These are phyloP conservation scores for Danielozyma ontarioensis DNA, from an alignment of 805 yeast genomes.

Conservation along the genomic window DNA sequence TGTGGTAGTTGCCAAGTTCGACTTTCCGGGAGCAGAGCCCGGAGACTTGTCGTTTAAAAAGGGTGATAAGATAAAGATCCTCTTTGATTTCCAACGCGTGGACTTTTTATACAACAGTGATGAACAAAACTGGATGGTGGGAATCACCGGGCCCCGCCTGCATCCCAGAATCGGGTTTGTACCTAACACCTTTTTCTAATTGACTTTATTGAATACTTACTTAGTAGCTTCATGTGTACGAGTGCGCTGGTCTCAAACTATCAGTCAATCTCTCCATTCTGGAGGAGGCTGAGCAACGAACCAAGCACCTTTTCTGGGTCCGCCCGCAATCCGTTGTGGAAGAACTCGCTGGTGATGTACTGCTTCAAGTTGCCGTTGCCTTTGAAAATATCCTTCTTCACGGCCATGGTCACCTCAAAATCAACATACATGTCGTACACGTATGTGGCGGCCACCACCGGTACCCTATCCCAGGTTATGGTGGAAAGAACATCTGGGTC, in stretches of 20 bases:
- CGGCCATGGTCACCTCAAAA: slow-evolving; percentile 34
- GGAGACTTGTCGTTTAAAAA: slow-evolving; percentile 33
- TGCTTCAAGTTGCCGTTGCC: slow-evolving; percentile 33
- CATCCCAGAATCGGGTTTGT: slow-evolving; percentile 30
- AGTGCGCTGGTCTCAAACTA: slow-evolving; percentile 1
- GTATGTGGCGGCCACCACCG: slow-evolving; percentile 49
- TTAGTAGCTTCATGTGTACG: slow-evolving; percentile 6
- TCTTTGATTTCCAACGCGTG: slow-evolving; percentile 25
- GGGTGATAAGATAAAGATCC: slow-evolving; percentile 29
- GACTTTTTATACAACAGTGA: slow-evolving; percentile 13
- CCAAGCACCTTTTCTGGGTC: slow-evolving; percentile 36
- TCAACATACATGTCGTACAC: slow-evolving; percentile 50
- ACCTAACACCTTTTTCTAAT: too few species aligned
- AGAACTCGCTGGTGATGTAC: slow-evolving; percentile 43
- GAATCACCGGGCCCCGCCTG: slow-evolving; percentile 12
- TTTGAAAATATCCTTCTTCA: slow-evolving; percentile 22
- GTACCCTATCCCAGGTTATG: slow-evolving; percentile 30
- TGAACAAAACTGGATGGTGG: slow-evolving; percentile 30
- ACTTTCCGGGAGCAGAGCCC: slow-evolving; percentile 26
- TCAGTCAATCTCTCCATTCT: slow-evolving; percentile 34
- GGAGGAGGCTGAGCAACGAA: slow-evolving; percentile 31
- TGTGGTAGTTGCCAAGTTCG: slow-evolving; percentile 13
- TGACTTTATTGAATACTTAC: too few species aligned
- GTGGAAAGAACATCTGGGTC: slow-evolving; percentile 21
- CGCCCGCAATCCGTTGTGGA: slow-evolving; percentile 47